These are phyloP conservation scores for Starmerella apis DNA, from an alignment of 805 yeast genomes.

Conservation along the genomic window DNA sequence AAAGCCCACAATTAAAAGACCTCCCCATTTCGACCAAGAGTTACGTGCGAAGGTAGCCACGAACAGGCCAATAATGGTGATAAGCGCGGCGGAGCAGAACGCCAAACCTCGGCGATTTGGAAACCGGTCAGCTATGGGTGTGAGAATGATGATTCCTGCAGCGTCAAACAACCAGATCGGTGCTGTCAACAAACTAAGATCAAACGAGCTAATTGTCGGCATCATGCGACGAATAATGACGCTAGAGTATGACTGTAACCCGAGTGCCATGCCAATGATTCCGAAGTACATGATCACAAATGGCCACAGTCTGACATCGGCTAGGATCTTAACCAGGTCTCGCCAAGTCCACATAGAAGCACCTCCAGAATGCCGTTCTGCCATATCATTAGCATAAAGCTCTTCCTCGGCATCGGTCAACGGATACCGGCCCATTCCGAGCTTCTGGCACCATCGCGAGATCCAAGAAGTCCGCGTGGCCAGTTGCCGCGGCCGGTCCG, in stretches of 20 bases:
- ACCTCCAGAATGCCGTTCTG: conserved; percentile 25
- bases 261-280: conserved; percentile 81
- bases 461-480: conserved; percentile 1
- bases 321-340: conserved; percentile 46
- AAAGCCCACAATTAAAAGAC: conserved; percentile 69
- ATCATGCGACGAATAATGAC: conserved; percentile 56
- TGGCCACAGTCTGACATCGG: conserved; percentile 69
- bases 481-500: conserved; percentile 52
- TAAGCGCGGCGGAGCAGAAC: conserved; percentile 50
- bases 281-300: conserved; percentile 81
- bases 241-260: conserved; percentile 74
- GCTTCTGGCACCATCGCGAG: not conserved
- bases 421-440: conserved; percentile 16
- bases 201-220: conserved; percentile 51
- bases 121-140: conserved; percentile 69
- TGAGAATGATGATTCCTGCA: conserved; percentile 61
- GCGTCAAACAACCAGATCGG: conserved; percentile 86
- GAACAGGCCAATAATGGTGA: conserved; percentile 64
- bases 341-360: conserved; percentile 43
- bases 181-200: conserved; percentile 66
- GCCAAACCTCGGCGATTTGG: conserved; percentile 49
- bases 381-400: conserved; percentile 38
- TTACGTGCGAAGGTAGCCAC: conserved; percentile 67
- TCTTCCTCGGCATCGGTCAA: conserved; percentile 43
- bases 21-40: conserved; percentile 70